phyloP scores from a whole-genome alignment of 352 stramenopile genomes.

The Pythium inflatum region DNA sequence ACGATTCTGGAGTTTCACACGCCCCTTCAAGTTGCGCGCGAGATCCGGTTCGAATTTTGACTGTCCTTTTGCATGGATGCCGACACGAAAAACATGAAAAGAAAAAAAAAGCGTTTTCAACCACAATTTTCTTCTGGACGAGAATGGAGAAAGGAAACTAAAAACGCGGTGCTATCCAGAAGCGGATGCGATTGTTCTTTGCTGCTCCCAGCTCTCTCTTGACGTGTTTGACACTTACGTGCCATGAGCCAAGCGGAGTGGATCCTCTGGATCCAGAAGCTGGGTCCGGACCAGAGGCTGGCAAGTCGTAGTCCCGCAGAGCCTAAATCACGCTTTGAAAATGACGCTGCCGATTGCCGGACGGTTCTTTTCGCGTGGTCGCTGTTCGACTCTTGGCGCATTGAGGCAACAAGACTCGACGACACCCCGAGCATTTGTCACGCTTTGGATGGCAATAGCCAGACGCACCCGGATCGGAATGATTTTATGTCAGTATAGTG shows the following conservation, averaged over 20 bases:
- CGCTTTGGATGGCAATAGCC: conserved; percentile 5
- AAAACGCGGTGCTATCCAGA: neutral
- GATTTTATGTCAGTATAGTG: neutral
- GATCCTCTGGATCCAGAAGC: neutral
- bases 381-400: neutral
- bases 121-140: neutral
- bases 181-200: neutral
- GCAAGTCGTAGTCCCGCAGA: no score
- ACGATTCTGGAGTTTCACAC: conserved; percentile 3
- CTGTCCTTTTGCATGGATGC: neutral
- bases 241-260: neutral
- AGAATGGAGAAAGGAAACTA: no score
- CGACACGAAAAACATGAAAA: neutral
- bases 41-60: neutral
- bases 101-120: neutral
- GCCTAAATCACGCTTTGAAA: neutral
- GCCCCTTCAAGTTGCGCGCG: conserved; percentile 24
- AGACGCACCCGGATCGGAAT: neutral
- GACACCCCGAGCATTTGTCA: conserved; percentile 14
- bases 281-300: neutral
- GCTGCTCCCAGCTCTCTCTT: neutral
- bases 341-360: neutral
- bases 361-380: conserved; percentile 25
- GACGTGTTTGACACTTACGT: neutral
- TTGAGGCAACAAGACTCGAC: neutral